Base-by-base conservation (phyloP, 371 early-diverging fungal species). In the Syncephalastrum racemosum region DNA sequence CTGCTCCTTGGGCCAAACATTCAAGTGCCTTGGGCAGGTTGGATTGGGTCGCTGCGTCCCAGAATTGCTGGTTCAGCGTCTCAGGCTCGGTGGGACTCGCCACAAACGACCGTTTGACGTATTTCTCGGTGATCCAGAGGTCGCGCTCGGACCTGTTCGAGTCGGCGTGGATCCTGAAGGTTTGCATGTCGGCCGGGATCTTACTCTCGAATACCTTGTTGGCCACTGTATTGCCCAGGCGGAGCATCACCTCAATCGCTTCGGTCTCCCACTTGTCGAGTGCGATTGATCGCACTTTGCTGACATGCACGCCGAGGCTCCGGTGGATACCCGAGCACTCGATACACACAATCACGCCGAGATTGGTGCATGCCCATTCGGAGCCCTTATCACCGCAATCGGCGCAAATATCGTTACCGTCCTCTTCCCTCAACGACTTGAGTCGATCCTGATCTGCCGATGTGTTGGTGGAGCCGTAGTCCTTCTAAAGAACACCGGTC, bases 301-400 rank as follows among this genome's bases (percentile, higher is more conserved):
- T 89, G 16, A 94, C 83, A 64, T 95, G 94, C 4, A 93, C 91
- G 10, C 99, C 99, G 13, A 97, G 74, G 39, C 96, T 93, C 59
- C 99, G 88, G 72, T 99, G 99, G 27, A 93, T 87, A 19, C 98
- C 97, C 18, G 97, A 95, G 70, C 99, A 99, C 52, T 94, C 94
- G 25, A 98, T 93, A 68, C 99, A 99, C 42, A 99, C 71, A 45
- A 97, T 81, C 5, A 90, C 83, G 19, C 99, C 99, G 54, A 95
- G 84, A 55, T 93, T 95, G 22, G 92, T 86, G 63, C 91, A 87
- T 8, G 94, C 92, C 99, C 99, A 99, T 61, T 91, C 90, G 7
- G 95, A 92, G 41, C 80, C 86, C 41, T 59, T 58, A 14, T 66
- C 70, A 19, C 81, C 82, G 68, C 95, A 94, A 68, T 94, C 95